Conservation (phyloP, 177 flowering plant genomes). For the Vitis hybrid region DNA sequence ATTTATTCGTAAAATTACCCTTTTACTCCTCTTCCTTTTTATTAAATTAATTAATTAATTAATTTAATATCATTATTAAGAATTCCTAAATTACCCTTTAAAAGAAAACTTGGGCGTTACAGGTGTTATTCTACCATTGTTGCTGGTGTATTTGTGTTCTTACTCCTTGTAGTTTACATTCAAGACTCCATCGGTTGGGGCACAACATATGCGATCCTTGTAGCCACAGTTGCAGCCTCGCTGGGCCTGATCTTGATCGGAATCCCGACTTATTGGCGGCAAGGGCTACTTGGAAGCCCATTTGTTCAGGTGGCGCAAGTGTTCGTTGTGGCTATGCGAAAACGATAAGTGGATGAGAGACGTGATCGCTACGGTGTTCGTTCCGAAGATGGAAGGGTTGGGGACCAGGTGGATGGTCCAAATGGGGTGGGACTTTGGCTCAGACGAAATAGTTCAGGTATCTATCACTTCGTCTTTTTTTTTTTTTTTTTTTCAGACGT, state of each 20-base stretch:
- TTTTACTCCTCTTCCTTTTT: no score
- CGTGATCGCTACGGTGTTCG: slow-evolving; percentile 1
- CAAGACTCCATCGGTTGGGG: slow-evolving; percentile 41
- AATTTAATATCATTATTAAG: no score
- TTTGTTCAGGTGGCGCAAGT: slow-evolving; percentile 48
- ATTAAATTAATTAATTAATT: no score
- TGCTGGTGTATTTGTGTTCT: slow-evolving; percentile 30
- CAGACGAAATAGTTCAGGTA: slow-evolving; percentile 47
- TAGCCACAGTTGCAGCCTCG: slow-evolving; percentile 31
- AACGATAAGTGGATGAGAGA: slow-evolving; percentile 33
- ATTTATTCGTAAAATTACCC: no score
- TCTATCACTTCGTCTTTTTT: background rate
- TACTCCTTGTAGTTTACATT: slow-evolving; percentile 39
- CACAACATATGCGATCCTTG: slow-evolving; percentile 31
- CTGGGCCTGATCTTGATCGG: slow-evolving; percentile 42
- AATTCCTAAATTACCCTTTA: no score
- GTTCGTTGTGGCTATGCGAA: slow-evolving; percentile 44
- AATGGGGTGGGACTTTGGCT: slow-evolving; percentile 12
- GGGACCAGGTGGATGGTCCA: background rate
- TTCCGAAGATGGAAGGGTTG: slow-evolving; percentile 9
- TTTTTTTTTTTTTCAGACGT: background rate
- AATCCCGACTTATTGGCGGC: slow-evolving; percentile 26
- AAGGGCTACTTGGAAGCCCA: slow-evolving; percentile 50
- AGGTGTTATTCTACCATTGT: slow-evolving; percentile 67
- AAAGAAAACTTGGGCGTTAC: no score